Evolutionary conservation across 2,329 filamentous ascomycete species (phyloP), one percentile per base, ranked within the genome.

Genomic region (Westerdykella aurantiaca): DNA sequence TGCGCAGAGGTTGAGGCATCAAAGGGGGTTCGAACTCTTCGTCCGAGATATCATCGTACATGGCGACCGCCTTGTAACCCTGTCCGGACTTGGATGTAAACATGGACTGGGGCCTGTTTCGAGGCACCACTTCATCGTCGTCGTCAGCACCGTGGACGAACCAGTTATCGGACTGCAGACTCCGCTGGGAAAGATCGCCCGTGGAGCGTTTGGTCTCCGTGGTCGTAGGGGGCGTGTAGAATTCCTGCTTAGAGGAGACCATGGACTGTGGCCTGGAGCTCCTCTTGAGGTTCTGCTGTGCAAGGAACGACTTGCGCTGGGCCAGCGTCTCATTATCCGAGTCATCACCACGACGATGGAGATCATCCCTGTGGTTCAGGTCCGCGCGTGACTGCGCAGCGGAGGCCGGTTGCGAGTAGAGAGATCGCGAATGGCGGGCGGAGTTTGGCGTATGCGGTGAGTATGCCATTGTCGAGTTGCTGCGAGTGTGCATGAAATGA

Each of bases 401-500:
- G 11, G 69, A 64, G 5, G 52, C 50, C n/a, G 64, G 53, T 41
- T 67, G 61, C 5, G 58, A 57, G 47, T 66, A 66, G 48, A 64
- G 81, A 70, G 52, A 82, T 31, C 74, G 75, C 0, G 81, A 81
- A 51, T 80, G 73, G 39, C 73, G 72, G 33, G 74, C 77, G 49
- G 74, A 66, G 39, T 69, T 66, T 7, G 75, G 72, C 7, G 72
- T 77, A 42, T 74, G 72, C 2, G 69, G 69, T 12, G 72, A 76
- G 47, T 75, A 78, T 18, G 69, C 70, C 38, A 75, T 67, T 4
- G 79, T 81, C 25, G 78, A 76, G 10, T 78, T 75, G 2, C 82
- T 87, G 29, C 89, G 80, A 0, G 86, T 94, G 60, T 93, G 83
- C 68, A 86, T 79, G 66, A 95, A 96, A 0, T 89, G 83, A 39